Evolutionary conservation across 306 rosid species (phyloP), one percentile per base, ranked within the genome.

Genomic region (Glycine soja): DNA sequence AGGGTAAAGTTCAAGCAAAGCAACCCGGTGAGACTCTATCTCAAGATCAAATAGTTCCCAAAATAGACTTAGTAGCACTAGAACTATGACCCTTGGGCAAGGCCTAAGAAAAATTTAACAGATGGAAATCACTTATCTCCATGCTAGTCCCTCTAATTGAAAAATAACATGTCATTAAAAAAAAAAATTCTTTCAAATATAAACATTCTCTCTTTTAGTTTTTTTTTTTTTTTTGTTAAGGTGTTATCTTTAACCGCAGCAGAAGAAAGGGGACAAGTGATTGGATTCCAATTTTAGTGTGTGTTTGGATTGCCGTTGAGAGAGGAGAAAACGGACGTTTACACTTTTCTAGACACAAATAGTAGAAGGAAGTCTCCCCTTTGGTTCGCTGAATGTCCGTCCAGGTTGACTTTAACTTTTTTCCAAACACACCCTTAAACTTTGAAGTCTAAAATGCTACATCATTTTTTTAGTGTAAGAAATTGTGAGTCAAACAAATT

Each of bases 21-120:
- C 9, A n/a, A 13, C 43, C 67, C 7, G 10, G 45, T 75, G 47
- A 4, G 47, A 61, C 51, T 75, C 34, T 12, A 19, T 59, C 46
- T 45, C 58, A 43, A 3, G 8, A 75, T 57, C 56, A 42, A 42
- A 42, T 57, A 7, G 36, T 56, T 74, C 56, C 70, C 13, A 8
- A 18, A 18, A 24, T 67, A 59, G 58, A 59, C 58, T 19, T 16
- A 10, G 38, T 15, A 54, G 7, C 50, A 36, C 15, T 73, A 8
- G 11, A 15, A 24, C 13, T 42, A 19, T 12, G 54, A 24, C 57
- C 11, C 56, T 75, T 57, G 45, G 70, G 16, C 2, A 46, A 24
- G 75, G 68, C 68, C 67, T 67, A 16, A 34, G 15, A 61, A 69
- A 69, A 58, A 36, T 70, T 51, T 76, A 51, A 58, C 42, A 61